These are phyloP conservation scores for Saturnispora sekii DNA, from an alignment of 805 yeast genomes.

Conservation along the genomic window DNA sequence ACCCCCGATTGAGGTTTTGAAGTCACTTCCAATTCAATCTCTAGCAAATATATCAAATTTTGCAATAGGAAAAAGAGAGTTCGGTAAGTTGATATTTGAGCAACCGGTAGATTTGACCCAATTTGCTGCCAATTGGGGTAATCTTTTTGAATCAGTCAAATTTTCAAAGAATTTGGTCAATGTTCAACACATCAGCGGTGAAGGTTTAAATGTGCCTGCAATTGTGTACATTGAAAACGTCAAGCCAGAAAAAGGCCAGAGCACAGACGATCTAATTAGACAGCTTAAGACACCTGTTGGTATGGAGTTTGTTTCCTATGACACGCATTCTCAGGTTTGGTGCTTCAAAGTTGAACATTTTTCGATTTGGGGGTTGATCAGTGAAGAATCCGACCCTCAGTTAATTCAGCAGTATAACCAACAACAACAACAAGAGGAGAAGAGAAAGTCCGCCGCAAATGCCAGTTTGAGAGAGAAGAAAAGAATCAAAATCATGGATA, in stretches of 20 bases:
- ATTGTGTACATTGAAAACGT: slow-evolving; percentile 56
- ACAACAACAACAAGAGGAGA: slow-evolving; percentile 17
- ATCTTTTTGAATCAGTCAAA: slow-evolving; percentile 32
- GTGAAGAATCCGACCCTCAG: slow-evolving; percentile 50
- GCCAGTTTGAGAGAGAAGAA: no score
- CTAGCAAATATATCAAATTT: slow-evolving; percentile 47
- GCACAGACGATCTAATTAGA: slow-evolving; percentile 25
- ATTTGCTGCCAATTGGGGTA: slow-evolving; percentile 33
- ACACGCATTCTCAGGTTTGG: slow-evolving; percentile 67
- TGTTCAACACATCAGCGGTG: slow-evolving; percentile 58
- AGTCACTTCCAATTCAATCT: slow-evolving; percentile 32
- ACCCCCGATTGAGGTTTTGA: slow-evolving; percentile 32
- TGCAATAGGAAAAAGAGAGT: slow-evolving; percentile 56
- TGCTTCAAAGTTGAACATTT: slow-evolving; percentile 82
- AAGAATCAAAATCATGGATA: slow-evolving; percentile 6
- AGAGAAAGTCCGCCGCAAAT: slow-evolving; percentile 11
- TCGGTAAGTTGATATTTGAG: slow-evolving; percentile 58
- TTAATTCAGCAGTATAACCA: slow-evolving; percentile 24
- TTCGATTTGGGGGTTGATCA: slow-evolving; percentile 86
- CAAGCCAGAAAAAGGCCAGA: slow-evolving; percentile 18
- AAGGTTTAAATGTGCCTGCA: slow-evolving; percentile 70
- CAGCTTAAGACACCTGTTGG: slow-evolving; percentile 48
- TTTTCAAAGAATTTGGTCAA: slow-evolving; percentile 45
- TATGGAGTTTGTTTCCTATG: slow-evolving; percentile 73
- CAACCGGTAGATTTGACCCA: slow-evolving; percentile 60